Base-by-base conservation (phyloP, 2,329 filamentous ascomycete genomes). In the Nemania abortiva region DNA sequence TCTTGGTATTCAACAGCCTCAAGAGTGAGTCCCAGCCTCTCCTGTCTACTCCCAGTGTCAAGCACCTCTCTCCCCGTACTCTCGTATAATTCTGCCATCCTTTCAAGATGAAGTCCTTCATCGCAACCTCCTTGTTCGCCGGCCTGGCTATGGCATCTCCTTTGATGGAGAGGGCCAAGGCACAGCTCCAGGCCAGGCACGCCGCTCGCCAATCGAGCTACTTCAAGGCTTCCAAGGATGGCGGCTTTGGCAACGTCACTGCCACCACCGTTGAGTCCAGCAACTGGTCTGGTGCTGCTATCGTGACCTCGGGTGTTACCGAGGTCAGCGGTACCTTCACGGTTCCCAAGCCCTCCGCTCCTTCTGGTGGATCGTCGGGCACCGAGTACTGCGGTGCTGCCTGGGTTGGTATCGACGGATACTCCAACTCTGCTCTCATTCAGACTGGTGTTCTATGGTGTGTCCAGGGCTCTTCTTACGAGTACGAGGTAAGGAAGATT, bases 401-500 rank as follows among this genome's bases (percentile, higher is more conserved):
- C 10, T 70, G 67, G 67, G 55, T 70, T 49, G 67, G 67, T 13
- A 66, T 70, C 13, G 67, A 70, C 11, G 67, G 67, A 42, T 70
- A 70, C 34, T 53, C 45, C 49, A 66, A 70, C 54, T 59, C 63
- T 13, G 67, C 58, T 15, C 59, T 70, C 0, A 70, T 70, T 31
- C 67, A 70, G 34, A 70, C 67, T 52, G 67, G 67, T 63, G 67
- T 70, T 24, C 63, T 70, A 47, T 70, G 67, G 67, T 70, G 67
- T 67, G 63, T 70, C 6, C n/a, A 70, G 58, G 55, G 59, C 18
- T 34, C 18, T 24, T 62, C 63, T 5, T 69, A 66, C 31, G 58
- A 63, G 42, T 70, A 70, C 37, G 63, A 70, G 67, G 67, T 66
- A 61, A 11, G 63, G 10, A 56, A 47, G 18, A n/a, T 6, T 29